phyloP scores from a whole-genome alignment of 73 alveolate species.

The Symbiodinium natans region DNA sequence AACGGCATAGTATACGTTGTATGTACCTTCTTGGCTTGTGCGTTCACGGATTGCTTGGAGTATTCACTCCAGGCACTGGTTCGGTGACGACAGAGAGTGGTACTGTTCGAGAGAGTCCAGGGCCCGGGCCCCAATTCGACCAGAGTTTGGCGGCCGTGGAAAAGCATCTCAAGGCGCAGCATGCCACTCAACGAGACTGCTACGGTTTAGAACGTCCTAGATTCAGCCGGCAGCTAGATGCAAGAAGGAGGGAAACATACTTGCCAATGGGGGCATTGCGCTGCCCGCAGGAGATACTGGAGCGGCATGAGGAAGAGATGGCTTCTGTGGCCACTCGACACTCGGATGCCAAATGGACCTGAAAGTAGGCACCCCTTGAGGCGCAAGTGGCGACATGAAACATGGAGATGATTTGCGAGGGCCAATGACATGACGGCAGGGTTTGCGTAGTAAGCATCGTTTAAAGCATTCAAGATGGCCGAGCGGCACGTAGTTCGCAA shows the following conservation, averaged over 20 bases:
- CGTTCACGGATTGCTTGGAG: too few species aligned
- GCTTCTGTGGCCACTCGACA: not conserved
- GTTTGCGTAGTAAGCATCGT: too few species aligned
- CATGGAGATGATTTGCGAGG: too few species aligned
- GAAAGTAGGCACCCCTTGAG: too few species aligned
- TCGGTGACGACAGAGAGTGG: not conserved
- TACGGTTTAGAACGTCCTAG: not conserved
- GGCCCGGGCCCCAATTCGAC: not conserved
- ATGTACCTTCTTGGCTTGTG: too few species aligned
- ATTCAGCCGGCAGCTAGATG: too few species aligned
- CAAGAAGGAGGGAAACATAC: too few species aligned
- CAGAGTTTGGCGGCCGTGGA: not conserved
- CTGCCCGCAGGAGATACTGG: not conserved
- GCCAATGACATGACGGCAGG: too few species aligned
- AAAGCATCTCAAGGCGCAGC: not conserved
- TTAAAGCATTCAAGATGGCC: too few species aligned
- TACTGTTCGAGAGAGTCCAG: not conserved
- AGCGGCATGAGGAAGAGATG: not conserved
- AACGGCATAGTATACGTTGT: not conserved
- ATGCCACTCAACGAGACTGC: not conserved
- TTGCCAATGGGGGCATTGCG: too few species aligned
- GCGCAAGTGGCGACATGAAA: too few species aligned
- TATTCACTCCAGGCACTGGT: not conserved
- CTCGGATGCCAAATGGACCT: not conserved
- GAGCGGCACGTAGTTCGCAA: too few species aligned